A percentile compares a stretch with the other conserved stretches of the same genome.
Evolutionary conservation across 2,329 filamentous ascomycete genomes (phyloP).

Genomic region (Stromatinia cepivora): DNA sequence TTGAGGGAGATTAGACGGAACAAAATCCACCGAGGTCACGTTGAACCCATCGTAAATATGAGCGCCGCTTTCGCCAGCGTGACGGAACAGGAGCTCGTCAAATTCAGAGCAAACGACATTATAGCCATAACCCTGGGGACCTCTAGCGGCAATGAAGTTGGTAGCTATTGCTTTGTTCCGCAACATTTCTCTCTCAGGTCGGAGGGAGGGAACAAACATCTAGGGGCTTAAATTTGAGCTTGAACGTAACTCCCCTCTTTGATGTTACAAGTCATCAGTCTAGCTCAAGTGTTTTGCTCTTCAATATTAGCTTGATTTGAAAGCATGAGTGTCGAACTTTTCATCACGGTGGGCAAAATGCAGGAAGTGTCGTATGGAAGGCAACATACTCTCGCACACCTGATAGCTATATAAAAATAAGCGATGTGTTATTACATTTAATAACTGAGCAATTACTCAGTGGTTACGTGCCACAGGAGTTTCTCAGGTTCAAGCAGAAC

Average conservation of each 20-base stretch:
- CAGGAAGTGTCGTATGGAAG: slow-evolving; percentile 46
- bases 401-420: slow-evolving; percentile 39
- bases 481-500: no score
- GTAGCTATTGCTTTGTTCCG: slow-evolving; percentile 5
- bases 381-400: slow-evolving; percentile 43
- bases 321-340: slow-evolving; percentile 45
- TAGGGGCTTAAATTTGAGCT: slow-evolving; percentile 21
- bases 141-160: slow-evolving; percentile 1
- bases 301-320: slow-evolving; percentile 44
- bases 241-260: slow-evolving; percentile 24
- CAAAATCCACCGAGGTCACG: slow-evolving; percentile 13
- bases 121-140: slow-evolving; percentile 1
- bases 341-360: slow-evolving; percentile 48
- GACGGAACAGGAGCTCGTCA: slow-evolving; percentile 15
- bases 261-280: not conserved
- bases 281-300: not conserved
- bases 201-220: no score
- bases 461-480: no score
- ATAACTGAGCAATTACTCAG: no score
- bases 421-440: no score
- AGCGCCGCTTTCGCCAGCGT: slow-evolving; percentile 16
- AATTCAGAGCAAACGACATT: slow-evolving; percentile 34
- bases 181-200: not conserved
- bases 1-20: not conserved
- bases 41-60: slow-evolving; percentile 16